Conservation (phyloP, 371 early-diverging fungal species). For the Dichotomocladium elegans region DNA sequence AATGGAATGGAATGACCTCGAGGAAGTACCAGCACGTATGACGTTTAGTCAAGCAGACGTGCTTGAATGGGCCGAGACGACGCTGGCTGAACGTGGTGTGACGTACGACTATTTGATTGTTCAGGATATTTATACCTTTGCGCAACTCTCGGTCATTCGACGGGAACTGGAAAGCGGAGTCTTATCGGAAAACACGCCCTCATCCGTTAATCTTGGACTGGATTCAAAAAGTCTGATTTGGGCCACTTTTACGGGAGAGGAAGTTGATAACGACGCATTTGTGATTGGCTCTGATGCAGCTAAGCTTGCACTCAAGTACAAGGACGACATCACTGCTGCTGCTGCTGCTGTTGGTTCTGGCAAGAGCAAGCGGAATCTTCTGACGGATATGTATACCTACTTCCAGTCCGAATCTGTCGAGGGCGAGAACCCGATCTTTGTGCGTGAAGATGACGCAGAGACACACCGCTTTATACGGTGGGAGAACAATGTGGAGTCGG, state of each 20-base stretch:
- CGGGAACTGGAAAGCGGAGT: slow-evolving; percentile 21
- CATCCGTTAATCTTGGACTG: slow-evolving; percentile 17
- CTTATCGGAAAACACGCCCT: slow-evolving; percentile 22
- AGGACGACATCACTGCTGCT: slow-evolving; percentile 2
- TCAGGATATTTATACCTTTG: slow-evolving; percentile 36
- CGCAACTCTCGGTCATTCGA: slow-evolving; percentile 18
- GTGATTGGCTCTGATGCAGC: slow-evolving; percentile 25
- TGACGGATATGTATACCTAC: slow-evolving; percentile 30
- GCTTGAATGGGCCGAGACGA: slow-evolving; percentile 22
- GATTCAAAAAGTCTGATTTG: slow-evolving; percentile 24
- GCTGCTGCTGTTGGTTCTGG: too few relatives aligned
- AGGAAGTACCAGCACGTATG: slow-evolving; percentile 10
- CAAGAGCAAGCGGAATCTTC: too few relatives aligned
- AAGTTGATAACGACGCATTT: slow-evolving; percentile 3
- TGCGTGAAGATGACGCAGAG: slow-evolving; percentile 16
- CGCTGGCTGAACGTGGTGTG: slow-evolving; percentile 9
- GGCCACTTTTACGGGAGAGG: slow-evolving; percentile 14
- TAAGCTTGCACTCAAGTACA: slow-evolving; percentile 12
- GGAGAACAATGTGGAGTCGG: slow-evolving; percentile 41
- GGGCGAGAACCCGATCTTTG: slow-evolving; percentile 20
- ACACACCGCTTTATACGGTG: slow-evolving; percentile 29
- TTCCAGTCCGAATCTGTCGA: slow-evolving; percentile 12
- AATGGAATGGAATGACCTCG: slow-evolving; percentile 53
- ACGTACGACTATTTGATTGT: slow-evolving; percentile 33
- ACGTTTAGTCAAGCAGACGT: slow-evolving; percentile 27